Base-by-base conservation (phyloP, 768 basidiomycete species). In the Leccinum longicurvipes region DNA sequence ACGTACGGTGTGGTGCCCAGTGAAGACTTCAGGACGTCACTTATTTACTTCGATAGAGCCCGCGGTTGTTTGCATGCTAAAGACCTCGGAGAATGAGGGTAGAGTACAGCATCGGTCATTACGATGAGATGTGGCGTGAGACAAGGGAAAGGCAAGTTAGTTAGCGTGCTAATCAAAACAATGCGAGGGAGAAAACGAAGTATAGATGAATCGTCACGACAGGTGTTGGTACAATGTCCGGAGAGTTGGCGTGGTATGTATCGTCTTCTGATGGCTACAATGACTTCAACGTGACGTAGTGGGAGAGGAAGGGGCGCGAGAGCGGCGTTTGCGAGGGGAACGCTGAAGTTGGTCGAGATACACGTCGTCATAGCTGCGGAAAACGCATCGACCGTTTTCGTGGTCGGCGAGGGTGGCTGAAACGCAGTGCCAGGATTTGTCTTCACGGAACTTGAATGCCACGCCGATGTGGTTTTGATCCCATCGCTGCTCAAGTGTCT, bases 401-500 rank as follows among this genome's bases (percentile, higher is more conserved):
- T 78, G 73, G 58, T 85, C 84, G 23, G 77, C 73, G 56, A 84
- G 74, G 25, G 76, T 77, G n/a, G 83, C 84, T 82, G 82, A 86
- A 32, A 86, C 77, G 67, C 82, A 85, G 55, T 84, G 82, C 84
- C 84, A 87, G n/a, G 65, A 65, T 39, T 41, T 59, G 34, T 75
- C 70, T 67, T 75, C 78, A 41, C 72, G 66, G 56, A 83, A 83
- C 59, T 82, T 83, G 70, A 86, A 71, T 21, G 81, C 84, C 21
- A 86, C 70, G 9, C 66, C 73, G 17, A 60, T 66, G 53, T 74
- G 72, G 55, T 71, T 69, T 54, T 76, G 67, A 36, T 68, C 62
- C 73, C 74, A 76, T 6, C 71, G 65, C 36, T 70, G 63, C 50
- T 59, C 67, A 19, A 19, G 39, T 55, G 58, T 60, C 53, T 63